Conservation (phyloP, 805 yeast species). For the Teunomyces kruisii region DNA sequence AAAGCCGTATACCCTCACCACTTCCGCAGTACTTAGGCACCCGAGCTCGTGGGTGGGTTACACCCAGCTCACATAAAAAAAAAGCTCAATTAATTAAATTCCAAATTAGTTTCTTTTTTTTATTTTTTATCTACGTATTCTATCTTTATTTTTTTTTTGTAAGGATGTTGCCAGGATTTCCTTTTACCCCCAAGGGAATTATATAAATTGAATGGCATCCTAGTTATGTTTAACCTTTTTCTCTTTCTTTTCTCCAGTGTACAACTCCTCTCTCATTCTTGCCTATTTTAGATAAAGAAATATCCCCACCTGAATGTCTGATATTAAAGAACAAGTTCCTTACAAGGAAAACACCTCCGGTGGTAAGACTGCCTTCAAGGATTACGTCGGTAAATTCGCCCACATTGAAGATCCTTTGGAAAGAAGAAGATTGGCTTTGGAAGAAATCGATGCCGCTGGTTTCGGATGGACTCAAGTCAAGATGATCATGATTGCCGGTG, state of each 20-base stretch:
- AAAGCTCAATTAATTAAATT: constrained; percentile 1
- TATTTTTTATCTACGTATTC: background rate
- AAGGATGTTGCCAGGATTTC: background rate
- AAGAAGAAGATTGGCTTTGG: constrained; percentile 82
- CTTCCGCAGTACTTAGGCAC: background rate
- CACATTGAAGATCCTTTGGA: constrained; percentile 82
- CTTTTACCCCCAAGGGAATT: too few species aligned
- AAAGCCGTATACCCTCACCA: background rate
- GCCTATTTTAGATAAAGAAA: too few species aligned
- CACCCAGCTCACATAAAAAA: background rate
- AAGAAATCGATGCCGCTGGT: constrained; percentile 74
- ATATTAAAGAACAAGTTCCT: constrained; percentile 20
- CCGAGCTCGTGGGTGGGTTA: background rate
- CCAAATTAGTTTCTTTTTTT: constrained; percentile 1
- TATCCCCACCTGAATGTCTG: constrained; percentile 21
- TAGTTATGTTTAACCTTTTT: too few species aligned
- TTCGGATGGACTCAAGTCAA: constrained; percentile 84
- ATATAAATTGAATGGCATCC: background rate
- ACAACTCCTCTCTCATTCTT: too few species aligned
- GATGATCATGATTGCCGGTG: constrained; percentile 84
- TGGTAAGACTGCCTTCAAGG: constrained; percentile 87
- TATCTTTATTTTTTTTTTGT: background rate
- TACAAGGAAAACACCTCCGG: constrained; percentile 40
- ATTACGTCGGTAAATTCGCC: constrained; percentile 74
- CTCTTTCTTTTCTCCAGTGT: background rate